Evolutionary conservation across 495 filamentous ascomycete species (phyloP), one percentile per base, ranked within the genome.

Genomic region (Opeltia flavorubescens): DNA sequence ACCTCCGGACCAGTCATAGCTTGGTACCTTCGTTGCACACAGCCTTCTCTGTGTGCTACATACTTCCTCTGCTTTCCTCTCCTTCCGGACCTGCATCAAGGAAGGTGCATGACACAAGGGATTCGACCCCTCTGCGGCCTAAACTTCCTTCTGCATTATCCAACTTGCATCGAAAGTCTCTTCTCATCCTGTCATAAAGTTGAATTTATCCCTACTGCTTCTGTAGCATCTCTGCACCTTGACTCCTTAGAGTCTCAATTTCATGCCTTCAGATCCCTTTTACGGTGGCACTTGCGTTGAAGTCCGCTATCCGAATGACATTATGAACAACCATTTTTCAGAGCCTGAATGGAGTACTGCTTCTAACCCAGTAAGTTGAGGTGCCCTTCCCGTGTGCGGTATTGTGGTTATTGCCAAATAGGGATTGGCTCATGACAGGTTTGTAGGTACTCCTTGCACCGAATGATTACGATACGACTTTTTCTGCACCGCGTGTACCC

Each of bases 361-460:
- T 39, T 47, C 50, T 11, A 41, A 57, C 24, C 41, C 55, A 12
- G 50, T 55, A 53, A 39, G 50, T 47, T 40, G 29, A 7, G 36
- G 31, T n/a, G 61, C 62, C 41, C 63, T 62, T 3, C 52, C 3
- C 4, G 64, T 20, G 57, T 63, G 49, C 64, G 59, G 9, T 56
- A 65, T 20, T 9, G n/a, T n/a, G n/a, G n/a, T 39, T 3, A 17
- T 18, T 18, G n/a, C 13, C 38, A 25, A 41, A 41, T 43, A 59
- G 65, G 46, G 57, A 56, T 26, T 60, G 63, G 45, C 63, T 59
- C 45, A 44, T 27, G 42, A 41, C 18, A 34, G 43, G 12, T 42
- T 36, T 5, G 33, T 46, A 45, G 43, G 24, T 26, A 5, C 36
- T 34, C 15, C 17, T 48, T 11, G 44, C 34, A n/a, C 30, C 48